phyloP scores from a whole-genome alignment of 2,329 filamentous ascomycete genomes.

The Parafenestella ontariensis region DNA sequence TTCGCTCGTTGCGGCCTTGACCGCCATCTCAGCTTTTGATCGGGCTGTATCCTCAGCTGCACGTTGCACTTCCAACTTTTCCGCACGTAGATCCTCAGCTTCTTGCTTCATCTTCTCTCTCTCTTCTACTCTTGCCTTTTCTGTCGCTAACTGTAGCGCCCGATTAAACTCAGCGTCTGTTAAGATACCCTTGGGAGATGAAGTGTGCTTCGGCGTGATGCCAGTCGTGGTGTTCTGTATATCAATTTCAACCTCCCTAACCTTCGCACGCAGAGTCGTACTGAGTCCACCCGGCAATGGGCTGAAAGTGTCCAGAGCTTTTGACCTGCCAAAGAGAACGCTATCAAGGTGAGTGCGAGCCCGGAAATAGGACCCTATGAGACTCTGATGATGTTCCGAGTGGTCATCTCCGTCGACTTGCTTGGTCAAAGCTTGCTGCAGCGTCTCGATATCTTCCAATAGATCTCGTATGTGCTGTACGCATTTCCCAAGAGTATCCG shows the following conservation, averaged over 20 bases:
- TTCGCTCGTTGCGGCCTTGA: not conserved
- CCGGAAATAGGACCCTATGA: slow-evolving; percentile 35
- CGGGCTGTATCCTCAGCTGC: too few species aligned
- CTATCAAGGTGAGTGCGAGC: slow-evolving; percentile 23
- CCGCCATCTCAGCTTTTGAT: not conserved
- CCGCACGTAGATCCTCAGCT: not conserved
- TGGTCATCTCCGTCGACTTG: slow-evolving; percentile 49
- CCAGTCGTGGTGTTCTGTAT: not conserved
- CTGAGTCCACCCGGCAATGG: too few species aligned
- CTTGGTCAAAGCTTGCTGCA: slow-evolving; percentile 43
- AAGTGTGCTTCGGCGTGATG: not conserved
- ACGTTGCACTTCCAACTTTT: too few species aligned
- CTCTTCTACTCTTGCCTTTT: slow-evolving; percentile 21
- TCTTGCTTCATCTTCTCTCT: not conserved
- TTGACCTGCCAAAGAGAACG: slow-evolving; percentile 14
- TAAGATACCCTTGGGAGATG: not conserved
- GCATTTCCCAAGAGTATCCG: slow-evolving; percentile 28
- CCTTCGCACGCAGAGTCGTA: not conserved
- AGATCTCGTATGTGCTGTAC: slow-evolving; percentile 32
- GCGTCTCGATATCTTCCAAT: slow-evolving; percentile 27
- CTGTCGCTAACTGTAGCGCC: slow-evolving; percentile 48
- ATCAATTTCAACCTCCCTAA: not conserved
- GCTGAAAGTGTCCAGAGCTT: not conserved
- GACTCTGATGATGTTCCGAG: slow-evolving; percentile 33
- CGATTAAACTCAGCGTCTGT: slow-evolving; percentile 23